Evolutionary conservation across 352 stramenopile species (phyloP), one percentile per base, ranked within the genome.

Genomic region (Phytopythium litorale): DNA sequence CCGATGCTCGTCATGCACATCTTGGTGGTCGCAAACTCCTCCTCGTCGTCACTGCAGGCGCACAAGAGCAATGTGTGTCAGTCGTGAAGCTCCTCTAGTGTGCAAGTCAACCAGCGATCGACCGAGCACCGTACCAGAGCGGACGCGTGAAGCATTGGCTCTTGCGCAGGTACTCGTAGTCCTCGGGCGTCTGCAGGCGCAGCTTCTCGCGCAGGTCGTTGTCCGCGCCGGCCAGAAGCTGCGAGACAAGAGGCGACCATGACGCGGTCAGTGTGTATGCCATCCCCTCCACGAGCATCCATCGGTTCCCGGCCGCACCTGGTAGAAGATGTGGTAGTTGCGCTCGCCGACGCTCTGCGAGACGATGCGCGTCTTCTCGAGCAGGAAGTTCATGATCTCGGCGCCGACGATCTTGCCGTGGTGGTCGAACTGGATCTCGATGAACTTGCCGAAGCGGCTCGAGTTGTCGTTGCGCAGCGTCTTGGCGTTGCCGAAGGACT

Each of bases 251-350:
- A 1, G 7, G 35, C 35, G 16, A 16, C 35, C 35, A 15, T 40
- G 6, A 15, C 54, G 23, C 23, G 63, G 56, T 52, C 56, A 33
- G 55, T 50, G 51, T 15, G 28, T 56, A 46, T 21, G 42, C 63
- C n/a, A 21, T 37, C 11, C 4, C 21, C 43, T 19, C 56, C 59
- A 45, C 54, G 64, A 9, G 42, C 64, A 55, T 32, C 28, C 28
- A 32, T 32, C 28, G 28, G 3, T 32, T 4, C 68, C 57, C 64
- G 60, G 32, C 62, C 61, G 59, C 49, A 98, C 67, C 75, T 99
- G 95, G 67, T 98, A 98, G 75, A 99, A 99, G 49, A 99, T 96
- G 69, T 99, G 96, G 76, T 98, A 99, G 72, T 98, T 99, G 25
- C 96, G 79, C 63, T 99, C 96, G 0, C 94, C 94, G 1, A 92